These are phyloP conservation scores for Salvia rosmarinus DNA, from an alignment of 257 asterid species.

Conservation along the genomic window DNA sequence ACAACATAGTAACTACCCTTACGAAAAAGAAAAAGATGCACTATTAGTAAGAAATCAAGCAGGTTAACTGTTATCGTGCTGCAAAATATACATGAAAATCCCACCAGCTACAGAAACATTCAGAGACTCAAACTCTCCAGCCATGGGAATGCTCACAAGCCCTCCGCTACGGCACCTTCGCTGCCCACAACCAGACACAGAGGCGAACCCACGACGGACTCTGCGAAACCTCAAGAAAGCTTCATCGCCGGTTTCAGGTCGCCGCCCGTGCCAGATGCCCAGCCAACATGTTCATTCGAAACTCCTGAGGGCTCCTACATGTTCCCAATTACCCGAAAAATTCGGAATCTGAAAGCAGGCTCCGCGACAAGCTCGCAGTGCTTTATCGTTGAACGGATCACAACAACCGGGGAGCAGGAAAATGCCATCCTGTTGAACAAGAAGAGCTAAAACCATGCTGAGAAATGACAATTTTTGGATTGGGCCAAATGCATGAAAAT, in stretches of 20 bases:
- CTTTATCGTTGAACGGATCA: slow-evolving; percentile 97
- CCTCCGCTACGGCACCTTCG: slow-evolving; percentile 73
- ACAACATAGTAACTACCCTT: too few relatives aligned
- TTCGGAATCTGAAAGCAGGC: slow-evolving; percentile 92
- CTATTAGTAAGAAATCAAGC: slow-evolving; percentile 21
- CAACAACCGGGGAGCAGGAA: slow-evolving; percentile 92
- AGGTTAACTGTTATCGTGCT: slow-evolving; percentile 37
- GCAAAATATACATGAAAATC: slow-evolving; percentile 84
- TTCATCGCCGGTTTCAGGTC: slow-evolving; percentile 37
- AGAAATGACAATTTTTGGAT: neutral
- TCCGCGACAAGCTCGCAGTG: slow-evolving; percentile 87
- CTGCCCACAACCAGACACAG: slow-evolving; percentile 84
- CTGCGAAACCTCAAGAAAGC: slow-evolving; percentile 59
- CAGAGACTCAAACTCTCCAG: slow-evolving; percentile 82
- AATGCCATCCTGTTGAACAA: slow-evolving; percentile 64
- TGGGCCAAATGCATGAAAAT: neutral
- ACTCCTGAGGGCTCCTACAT: slow-evolving; percentile 49
- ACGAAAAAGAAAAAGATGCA: neutral
- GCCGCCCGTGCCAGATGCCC: slow-evolving; percentile 62
- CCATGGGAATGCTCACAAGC: slow-evolving; percentile 79
- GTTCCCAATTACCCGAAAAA: slow-evolving; percentile 73
- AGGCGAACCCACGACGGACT: slow-evolving; percentile 51
- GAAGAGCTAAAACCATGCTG: neutral
- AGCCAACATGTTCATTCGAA: slow-evolving; percentile 73
- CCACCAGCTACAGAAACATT: slow-evolving; percentile 99